Base-by-base conservation (phyloP, 441 rosid species). In the Pelargonium cotyledonis region DNA sequence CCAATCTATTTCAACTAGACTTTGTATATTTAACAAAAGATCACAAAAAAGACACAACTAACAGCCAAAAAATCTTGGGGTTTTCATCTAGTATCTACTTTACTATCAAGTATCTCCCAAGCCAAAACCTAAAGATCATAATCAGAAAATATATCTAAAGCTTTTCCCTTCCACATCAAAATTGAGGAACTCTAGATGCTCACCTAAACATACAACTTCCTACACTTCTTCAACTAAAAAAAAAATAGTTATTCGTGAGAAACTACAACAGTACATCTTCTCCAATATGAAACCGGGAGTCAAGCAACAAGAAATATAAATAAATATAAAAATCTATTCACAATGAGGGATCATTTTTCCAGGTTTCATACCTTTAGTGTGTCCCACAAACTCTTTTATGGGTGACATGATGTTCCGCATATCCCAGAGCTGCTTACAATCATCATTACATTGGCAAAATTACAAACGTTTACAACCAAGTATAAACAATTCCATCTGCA, bases 321-420 rank as follows among this genome's bases (percentile, higher is more conserved):
- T 3, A 4, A 62, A 41, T n/a, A 63, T n/a, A 68, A 46, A 43
- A 21, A 16, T 19, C 63, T 38, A 68, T 53, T 66, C 29, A 29
- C 58, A 43, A 62, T 21, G 5, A 57, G 19, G 47, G 16, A 57
- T 58, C 4, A 46, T 2, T 68, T 61, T 23, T 29, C 46, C 38
- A 43, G 41, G 38, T 58, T 55, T 14, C 72, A 75, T 89, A 92
- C 98, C 99, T 85, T 80, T 92, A 44, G 90, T 80, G 83, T 92
- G 98, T 19, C 99, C 99, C 70, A 77, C 82, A 82, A 89, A 89
- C 83, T 92, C 95, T 77, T 81, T 85, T 62, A 92, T 89, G 18
- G 99, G 99, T 55, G 90, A 82, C 89, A 95, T 76, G 70, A 77
- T 79, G 79, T 95, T 90, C 75, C 98, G 83, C 98, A 92, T 90